Evolutionary conservation across 2,329 filamentous ascomycete species (phyloP).

Genomic region (Dryadomyces quercus-mongolicae): DNA sequence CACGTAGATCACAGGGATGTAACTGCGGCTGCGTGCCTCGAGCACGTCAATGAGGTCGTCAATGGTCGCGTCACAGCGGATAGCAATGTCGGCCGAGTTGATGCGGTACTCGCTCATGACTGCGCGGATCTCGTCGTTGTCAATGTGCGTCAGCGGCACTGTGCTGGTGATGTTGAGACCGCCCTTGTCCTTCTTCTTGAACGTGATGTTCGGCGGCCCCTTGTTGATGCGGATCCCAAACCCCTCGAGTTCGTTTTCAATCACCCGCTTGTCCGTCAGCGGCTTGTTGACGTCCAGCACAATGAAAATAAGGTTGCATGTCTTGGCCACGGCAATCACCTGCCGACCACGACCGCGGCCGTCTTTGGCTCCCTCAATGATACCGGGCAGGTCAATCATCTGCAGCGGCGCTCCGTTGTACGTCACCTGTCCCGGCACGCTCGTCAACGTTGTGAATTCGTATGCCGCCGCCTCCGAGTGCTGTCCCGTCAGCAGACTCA

Average conservation of each 20-base stretch:
- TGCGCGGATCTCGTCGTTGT: slow-evolving; percentile 92
- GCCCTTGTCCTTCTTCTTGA: slow-evolving; percentile 99
- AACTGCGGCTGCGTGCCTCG: slow-evolving; percentile 86
- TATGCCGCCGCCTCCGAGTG: slow-evolving; percentile 96
- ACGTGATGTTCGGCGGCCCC: slow-evolving; percentile 92
- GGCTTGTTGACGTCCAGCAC: slow-evolving; percentile 98
- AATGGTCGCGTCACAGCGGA: slow-evolving; percentile 93
- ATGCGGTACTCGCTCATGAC: slow-evolving; percentile 97
- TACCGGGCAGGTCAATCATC: slow-evolving; percentile 96
- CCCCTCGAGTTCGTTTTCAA: slow-evolving; percentile 88
- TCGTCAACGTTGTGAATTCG: slow-evolving; percentile 97
- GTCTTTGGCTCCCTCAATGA: slow-evolving; percentile 97
- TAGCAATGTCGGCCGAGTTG: slow-evolving; percentile 91
- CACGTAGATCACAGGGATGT: slow-evolving; percentile 98
- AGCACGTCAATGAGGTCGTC: slow-evolving; percentile 95
- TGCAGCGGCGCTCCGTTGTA: slow-evolving; percentile 98
- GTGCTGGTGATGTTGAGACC: slow-evolving; percentile 95
- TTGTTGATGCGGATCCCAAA: slow-evolving; percentile 99
- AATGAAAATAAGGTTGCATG: slow-evolving; percentile 97
- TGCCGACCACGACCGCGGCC: slow-evolving; percentile 94
- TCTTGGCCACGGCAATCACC: slow-evolving; percentile 98
- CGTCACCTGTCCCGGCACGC: slow-evolving; percentile 86
- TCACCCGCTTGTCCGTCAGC: slow-evolving; percentile 89
- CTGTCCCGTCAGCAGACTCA: slow-evolving; percentile 88
- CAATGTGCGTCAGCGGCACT: slow-evolving; percentile 81